A percentile compares a stretch with the other conserved stretches of the same genome.
phyloP scores from a whole-genome alignment of 169 alveolate species.

The Cryptosporidium ryanae region DNA sequence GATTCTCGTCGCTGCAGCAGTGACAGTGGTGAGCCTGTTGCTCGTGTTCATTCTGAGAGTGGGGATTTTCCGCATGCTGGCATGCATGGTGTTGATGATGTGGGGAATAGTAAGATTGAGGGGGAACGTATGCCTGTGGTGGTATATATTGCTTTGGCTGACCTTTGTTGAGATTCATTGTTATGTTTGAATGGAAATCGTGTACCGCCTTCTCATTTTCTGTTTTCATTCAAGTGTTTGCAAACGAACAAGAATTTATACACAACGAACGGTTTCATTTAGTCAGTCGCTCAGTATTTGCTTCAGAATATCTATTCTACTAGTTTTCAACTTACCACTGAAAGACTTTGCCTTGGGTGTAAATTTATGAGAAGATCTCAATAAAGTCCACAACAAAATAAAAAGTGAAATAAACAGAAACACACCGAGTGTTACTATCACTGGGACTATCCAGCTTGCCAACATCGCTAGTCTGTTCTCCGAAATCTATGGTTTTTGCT shows the following conservation, averaged over 20 bases:
- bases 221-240: not conserved
- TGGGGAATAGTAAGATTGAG: not conserved
- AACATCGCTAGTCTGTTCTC: slow-evolving; percentile 34
- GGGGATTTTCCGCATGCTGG: not conserved
- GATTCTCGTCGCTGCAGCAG: slow-evolving; percentile 2
- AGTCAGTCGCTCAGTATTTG: too few species aligned
- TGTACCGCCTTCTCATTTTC: slow-evolving; percentile 40
- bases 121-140: slow-evolving; percentile 26
- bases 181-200: slow-evolving; percentile 25
- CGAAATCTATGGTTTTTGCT: not conserved
- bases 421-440: slow-evolving; percentile 31
- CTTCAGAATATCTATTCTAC: not conserved
- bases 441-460: slow-evolving; percentile 70
- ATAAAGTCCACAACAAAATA: slow-evolving; percentile 52
- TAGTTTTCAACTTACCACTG: slow-evolving; percentile 19
- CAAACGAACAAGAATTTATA: too few species aligned
- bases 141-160: slow-evolving; percentile 20
- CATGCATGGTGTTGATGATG: not conserved
- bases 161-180: slow-evolving; percentile 22
- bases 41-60: not conserved
- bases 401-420: slow-evolving; percentile 19
- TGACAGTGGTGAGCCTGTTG: slow-evolving; percentile 16
- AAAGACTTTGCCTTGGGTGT: slow-evolving; percentile 49
- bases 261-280: too few species aligned
- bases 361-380: slow-evolving; percentile 63